Evolutionary conservation across 2,329 filamentous ascomycete genomes (phyloP).

Genomic region (Plectosphaerella sp.): DNA sequence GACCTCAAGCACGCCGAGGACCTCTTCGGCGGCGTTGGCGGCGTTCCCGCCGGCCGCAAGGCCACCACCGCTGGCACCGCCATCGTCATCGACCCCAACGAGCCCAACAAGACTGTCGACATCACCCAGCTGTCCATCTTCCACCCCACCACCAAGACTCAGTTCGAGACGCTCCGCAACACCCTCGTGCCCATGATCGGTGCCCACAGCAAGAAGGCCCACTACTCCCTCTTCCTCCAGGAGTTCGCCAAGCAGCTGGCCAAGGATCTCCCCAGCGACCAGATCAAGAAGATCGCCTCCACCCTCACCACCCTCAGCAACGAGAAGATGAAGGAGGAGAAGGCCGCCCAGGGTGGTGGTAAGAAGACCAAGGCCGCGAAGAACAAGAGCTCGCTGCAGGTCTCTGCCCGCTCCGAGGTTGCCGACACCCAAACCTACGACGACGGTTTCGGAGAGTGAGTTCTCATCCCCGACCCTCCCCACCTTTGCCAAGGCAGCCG

Average conservation of each 20-base stretch:
- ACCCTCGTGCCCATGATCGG: conserved; percentile 75
- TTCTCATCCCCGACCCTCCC: conserved; percentile 18
- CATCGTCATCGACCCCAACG: conserved; percentile 65
- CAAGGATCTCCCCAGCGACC: conserved; percentile 83
- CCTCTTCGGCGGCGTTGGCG: conserved; percentile 73
- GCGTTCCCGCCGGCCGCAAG: conserved; percentile 59
- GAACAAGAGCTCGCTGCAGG: conserved; percentile 76
- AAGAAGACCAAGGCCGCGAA: conserved; percentile 98
- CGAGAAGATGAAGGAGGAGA: conserved; percentile 99
- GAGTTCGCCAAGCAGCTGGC: conserved; percentile 85
- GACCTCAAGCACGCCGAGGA: conserved; percentile 90
- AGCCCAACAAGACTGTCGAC: conserved; percentile 78
- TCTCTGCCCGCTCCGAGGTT: conserved; percentile 55
- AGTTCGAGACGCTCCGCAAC: conserved; percentile 77
- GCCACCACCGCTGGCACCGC: conserved; percentile 58
- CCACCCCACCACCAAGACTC: conserved; percentile 80
- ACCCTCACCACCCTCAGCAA: conserved; percentile 85
- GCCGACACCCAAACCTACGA: conserved; percentile 77
- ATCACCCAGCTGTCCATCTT: conserved; percentile 77
- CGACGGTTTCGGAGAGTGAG: conserved; percentile 78
- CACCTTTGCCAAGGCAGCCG: neutral
- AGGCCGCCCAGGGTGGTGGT: conserved; percentile 83
- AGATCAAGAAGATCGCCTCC: conserved; percentile 95
- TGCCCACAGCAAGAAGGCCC: conserved; percentile 76
- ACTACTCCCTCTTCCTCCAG: conserved; percentile 85